Evolutionary conservation across 148 eudicot genomes (phyloP), one percentile per base, ranked within the genome.

Genomic region (Simmondsia chinensis): DNA sequence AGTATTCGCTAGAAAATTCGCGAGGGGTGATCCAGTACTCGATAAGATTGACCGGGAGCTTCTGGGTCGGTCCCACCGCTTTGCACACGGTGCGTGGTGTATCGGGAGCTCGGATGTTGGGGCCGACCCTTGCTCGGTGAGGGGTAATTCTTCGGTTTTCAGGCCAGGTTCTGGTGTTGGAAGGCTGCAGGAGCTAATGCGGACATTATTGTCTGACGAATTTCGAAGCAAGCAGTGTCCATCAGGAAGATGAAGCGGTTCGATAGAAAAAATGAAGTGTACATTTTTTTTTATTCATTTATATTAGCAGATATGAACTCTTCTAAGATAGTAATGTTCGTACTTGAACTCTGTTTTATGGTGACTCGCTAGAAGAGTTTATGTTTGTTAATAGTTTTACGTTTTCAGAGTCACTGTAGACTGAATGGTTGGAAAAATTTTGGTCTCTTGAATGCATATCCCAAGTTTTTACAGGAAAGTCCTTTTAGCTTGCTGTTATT

Each of bases 71-170:
- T 58, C 61, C 3, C 28, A 70, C 50, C 73, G 94, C 17, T 85
- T 91, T 52, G 51, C 88, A n/a, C 88, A 72, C 0, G 97, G 95
- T 22, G 97, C 85, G 20, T 91, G 97, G 97, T 91, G 97, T 39
- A 36, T 63, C 9, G 95, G 88, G 18, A 66, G 61, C 67, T 59
- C 75, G 8, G 77, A 58, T 6, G 58, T 29, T 43, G 87, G 71
- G 38, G 55, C 67, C 3, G 97, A 89, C 29, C 93, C 95, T 14
- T 89, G 97, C 48, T 54, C 64, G 12, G 3, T 67, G 32, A 75
- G 70, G 31, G 97, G 95, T 29, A 75, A 81, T 37, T 79, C 64
- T 65, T 78, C 87, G 0, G 67, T 64, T 44, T 79, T 89, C 39
- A 72, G 63, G 47, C 78, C 82, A 7, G 82, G 97, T 30, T 68